phyloP scores from a whole-genome alignment of 2,329 filamentous ascomycete genomes.

The Penicillium sp. region DNA sequence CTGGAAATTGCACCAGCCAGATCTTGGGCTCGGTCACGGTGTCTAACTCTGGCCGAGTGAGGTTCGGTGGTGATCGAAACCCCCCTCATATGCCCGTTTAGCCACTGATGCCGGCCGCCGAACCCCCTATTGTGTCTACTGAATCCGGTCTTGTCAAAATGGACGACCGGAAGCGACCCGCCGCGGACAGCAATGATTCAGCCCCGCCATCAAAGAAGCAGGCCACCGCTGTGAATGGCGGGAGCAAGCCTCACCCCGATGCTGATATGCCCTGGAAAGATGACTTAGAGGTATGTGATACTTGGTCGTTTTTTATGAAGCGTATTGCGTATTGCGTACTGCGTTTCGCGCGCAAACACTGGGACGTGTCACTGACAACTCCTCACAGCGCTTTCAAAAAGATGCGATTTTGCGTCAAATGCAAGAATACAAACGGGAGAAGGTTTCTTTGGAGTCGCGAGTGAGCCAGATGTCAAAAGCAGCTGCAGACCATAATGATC shows the following conservation, averaged over 20 bases:
- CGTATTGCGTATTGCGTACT: not conserved
- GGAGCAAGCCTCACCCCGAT: slow-evolving; percentile 63
- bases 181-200: slow-evolving; percentile 76
- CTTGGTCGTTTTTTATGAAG: not conserved
- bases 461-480: slow-evolving; percentile 78
- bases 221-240: slow-evolving; percentile 73
- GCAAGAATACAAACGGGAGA: slow-evolving; percentile 95
- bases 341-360: not conserved
- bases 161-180: slow-evolving; percentile 98
- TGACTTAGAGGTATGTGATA: slow-evolving; percentile 68
- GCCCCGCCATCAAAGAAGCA: slow-evolving; percentile 90
- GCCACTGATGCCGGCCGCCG: slow-evolving; percentile 86
- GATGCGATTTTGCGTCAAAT: slow-evolving; percentile 97
- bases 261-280: slow-evolving; percentile 70
- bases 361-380: slow-evolving; percentile 32
- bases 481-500: slow-evolving; percentile 83
- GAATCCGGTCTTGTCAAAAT: slow-evolving; percentile 84
- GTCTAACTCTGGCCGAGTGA: slow-evolving; percentile 32
- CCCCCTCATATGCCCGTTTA: slow-evolving; percentile 43
- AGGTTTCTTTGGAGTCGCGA: slow-evolving; percentile 75
- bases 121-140: slow-evolving; percentile 72
- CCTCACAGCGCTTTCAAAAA: slow-evolving; percentile 78
- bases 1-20: not conserved
- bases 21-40: slow-evolving; percentile 19
- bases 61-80: slow-evolving; percentile 35